Evolutionary conservation across 2,329 filamentous ascomycete species (phyloP).

Genomic region (Lachnellula arida): DNA sequence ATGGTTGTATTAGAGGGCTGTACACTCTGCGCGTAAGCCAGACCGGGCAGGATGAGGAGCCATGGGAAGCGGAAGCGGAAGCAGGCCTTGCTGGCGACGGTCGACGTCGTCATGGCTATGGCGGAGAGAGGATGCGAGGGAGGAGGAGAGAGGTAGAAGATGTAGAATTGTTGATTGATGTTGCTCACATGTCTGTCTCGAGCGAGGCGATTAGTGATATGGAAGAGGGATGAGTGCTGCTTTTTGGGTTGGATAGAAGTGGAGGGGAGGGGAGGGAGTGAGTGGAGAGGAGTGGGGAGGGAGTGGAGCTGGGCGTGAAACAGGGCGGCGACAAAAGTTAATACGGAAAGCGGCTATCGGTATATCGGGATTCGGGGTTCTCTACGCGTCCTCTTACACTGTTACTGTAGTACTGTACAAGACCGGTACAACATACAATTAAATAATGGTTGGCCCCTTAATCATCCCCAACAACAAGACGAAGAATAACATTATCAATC

Average conservation of each 20-base stretch:
- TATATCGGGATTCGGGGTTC: too few relatives aligned
- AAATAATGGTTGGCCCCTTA: too few relatives aligned
- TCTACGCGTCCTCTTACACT: too few relatives aligned
- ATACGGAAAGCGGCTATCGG: too few relatives aligned
- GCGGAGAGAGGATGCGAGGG: conserved; percentile 1
- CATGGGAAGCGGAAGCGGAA: conserved; percentile 12
- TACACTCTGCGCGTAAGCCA: conserved; percentile 23
- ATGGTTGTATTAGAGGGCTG: conserved; percentile 25
- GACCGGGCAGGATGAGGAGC: conserved; percentile 13
- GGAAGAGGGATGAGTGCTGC: background rate
- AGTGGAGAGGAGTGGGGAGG: background rate
- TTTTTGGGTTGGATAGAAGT: background rate
- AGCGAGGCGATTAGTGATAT: background rate
- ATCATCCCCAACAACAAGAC: too few relatives aligned
- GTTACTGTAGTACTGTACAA: too few relatives aligned
- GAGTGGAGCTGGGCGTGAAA: too few relatives aligned
- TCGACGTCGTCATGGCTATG: conserved; percentile 23
- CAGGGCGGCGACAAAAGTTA: too few relatives aligned
- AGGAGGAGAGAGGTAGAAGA: background rate
- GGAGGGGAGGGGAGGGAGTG: background rate
- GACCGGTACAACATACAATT: too few relatives aligned
- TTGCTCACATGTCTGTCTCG: conserved; percentile 9
- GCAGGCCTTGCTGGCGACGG: conserved; percentile 21
- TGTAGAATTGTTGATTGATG: background rate
- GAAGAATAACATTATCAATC: too few relatives aligned